Base-by-base conservation (phyloP, 108 stramenopile species). In the Cylindrotheca fusiformis region DNA sequence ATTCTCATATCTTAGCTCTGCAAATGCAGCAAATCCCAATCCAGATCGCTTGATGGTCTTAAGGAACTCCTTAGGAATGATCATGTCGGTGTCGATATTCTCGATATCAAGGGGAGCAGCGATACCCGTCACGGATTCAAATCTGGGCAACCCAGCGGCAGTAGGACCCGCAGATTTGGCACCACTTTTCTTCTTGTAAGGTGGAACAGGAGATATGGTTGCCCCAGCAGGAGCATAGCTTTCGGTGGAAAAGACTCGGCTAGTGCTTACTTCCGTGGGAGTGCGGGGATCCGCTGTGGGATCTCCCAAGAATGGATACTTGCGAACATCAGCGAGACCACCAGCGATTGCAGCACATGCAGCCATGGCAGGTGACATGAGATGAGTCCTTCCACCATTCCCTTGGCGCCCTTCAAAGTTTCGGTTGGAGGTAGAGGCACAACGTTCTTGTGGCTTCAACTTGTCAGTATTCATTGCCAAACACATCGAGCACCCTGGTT, bases 331-430 rank as follows among this genome's bases (percentile, higher is more conserved):
- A 51, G 96, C 77, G 65, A 96, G 76, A 8, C 52, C 74, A 49
- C 96, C 96, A 69, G 69, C 74, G 18, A 90, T 81, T 26, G 96
- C 96, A 5, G 96, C 88, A 26, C 89, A 82, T 18, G 94, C 96
- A 5, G 96, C 93, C 96, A 96, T 96, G 63, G 90, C 85, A 27
- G 96, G 96, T 45, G 86, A 88, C 78, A 95, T 84, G 12, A 96
- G 68, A 68, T 96, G 96, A 29, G 96, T 96, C 44, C 96, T 71
- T 23, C 96, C 96, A 14, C 96, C 93, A 74, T 81, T 84, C 17
- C 96, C 96, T 75, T 96, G 96, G 50, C 96, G 85, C 32, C 96
- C 96, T 75, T 96, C 96, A 63, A 96, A 96, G 86, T 96, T 96
- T 46, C 96, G 86, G 67, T 96, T 96, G 45, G 93, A 94, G 22